Percentiles rank a stretch among this genome's conserved stretches.
Conservation (phyloP, 441 rosid genomes). For the Syzygium syzygioides region DNA sequence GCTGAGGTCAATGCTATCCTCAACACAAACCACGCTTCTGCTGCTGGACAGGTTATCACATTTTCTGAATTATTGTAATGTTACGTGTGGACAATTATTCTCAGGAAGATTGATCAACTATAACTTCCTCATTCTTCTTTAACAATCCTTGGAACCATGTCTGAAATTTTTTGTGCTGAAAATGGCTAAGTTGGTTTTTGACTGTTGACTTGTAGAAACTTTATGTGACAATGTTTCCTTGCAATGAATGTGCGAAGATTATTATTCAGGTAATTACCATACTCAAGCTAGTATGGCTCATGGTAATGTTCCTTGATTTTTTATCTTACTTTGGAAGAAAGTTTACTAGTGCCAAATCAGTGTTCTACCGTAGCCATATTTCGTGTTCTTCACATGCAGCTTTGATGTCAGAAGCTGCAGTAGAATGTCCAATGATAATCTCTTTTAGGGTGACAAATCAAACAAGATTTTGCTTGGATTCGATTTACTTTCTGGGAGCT, state of each 20-base stretch:
- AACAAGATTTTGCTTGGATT: not conserved
- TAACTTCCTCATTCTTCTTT: not conserved
- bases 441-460: not conserved
- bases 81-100: not conserved
- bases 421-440: not conserved
- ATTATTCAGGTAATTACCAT: conserved; percentile 62
- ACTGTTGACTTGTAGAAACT: conserved; percentile 62
- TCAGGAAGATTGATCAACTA: not conserved
- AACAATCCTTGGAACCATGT: not conserved
- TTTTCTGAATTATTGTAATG: not conserved
- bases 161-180: not conserved
- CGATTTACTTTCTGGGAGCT: not conserved
- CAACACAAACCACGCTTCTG: conserved; percentile 92
- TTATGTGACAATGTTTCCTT: conserved; percentile 94
- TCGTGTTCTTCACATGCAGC: not conserved
- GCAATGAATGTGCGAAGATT: conserved; percentile 97
- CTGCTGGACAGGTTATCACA: conserved; percentile 64
- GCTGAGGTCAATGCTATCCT: conserved; percentile 97
- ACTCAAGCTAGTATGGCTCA: not conserved
- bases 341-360: not conserved
- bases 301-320: not conserved
- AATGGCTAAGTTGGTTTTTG: not conserved
- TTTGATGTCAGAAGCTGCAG: not conserved
- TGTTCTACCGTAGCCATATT: not conserved
- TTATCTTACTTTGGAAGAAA: not conserved